A percentile compares a stretch with the other conserved stretches of the same genome.
These are phyloP conservation scores for Syzygium jambos DNA, from an alignment of 345 rosid genomes.

Conservation along the genomic window DNA sequence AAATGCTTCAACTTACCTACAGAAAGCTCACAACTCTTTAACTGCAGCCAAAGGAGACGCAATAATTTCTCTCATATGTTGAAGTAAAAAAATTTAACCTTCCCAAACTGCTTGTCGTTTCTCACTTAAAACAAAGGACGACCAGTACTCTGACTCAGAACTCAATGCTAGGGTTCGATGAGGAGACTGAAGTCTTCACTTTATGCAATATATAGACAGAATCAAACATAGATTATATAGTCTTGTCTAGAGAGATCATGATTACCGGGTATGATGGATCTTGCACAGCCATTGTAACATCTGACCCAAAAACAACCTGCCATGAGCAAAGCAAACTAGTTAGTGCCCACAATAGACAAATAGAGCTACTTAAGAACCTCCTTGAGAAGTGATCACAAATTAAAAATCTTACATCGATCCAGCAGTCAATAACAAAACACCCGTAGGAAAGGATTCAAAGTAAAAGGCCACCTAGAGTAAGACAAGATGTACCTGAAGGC, in stretches of 20 bases:
- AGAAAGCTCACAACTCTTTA: neutral
- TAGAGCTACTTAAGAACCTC: neutral
- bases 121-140: neutral
- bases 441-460: neutral
- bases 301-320: slow-evolving; percentile 79
- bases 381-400: neutral
- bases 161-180: neutral
- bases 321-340: neutral
- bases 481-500: slow-evolving; percentile 68
- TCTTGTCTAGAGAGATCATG: neutral
- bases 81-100: neutral
- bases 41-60: neutral
- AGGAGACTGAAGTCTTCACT: neutral
- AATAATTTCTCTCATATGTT: neutral
- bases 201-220: neutral
- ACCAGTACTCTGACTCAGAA: neutral
- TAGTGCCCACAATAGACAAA: neutral
- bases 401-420: neutral
- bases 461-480: neutral
- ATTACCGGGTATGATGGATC: slow-evolving; percentile 98
- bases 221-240: neutral
- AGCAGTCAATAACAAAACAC: neutral
- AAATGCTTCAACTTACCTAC: neutral
- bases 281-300: slow-evolving; percentile 83
- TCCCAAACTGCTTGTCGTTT: neutral